Evolutionary conservation across 2,329 filamentous ascomycete species (phyloP), one percentile per base, ranked within the genome.

Genomic region (Geosmithia flava): DNA sequence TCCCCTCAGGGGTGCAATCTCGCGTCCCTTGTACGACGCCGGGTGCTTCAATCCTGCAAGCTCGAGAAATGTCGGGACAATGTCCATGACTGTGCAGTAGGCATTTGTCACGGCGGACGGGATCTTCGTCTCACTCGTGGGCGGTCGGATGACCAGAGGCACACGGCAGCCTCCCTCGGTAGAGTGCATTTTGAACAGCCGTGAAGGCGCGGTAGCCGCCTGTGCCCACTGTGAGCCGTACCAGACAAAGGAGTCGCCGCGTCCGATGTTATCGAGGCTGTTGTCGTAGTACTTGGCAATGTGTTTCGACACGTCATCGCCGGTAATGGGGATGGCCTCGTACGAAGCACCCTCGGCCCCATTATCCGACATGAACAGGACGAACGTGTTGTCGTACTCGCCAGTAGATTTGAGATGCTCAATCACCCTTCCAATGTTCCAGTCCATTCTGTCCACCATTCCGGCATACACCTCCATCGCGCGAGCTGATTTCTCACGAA

Each of bases 191-290:
- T 63, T 67, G 56, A 63, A 67, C 16, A 67, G 51, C 23, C 64
- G 54, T 40, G 59, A 62, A 2, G 65, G 65, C 1, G 64, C 65
- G 1, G 64, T 68, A 10, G 64, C 59, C 1, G 64, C 65, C 44
- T 66, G 62, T 2, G 74, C 75, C 74, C 75, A 78, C 17, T 70
- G 68, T 3, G 71, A 73, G 1, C 78, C 77, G 52, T 81, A 80
- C 76, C 76, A 81, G 51, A 79, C 72, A 55, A 78, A 81, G 1
- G 70, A 74, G 55, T 79, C 65, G 62, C 15, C 72, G 68, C 55
- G 76, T 2, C 75, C 76, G 16, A 79, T 63, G 50, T 80, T 80
- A 7, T 78, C 75, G 3, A 76, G 30, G n/a, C 50, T 53, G 45
- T 45, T 72, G 47, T 75, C 69, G 7, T 78, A 78, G 29, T 81